phyloP scores from a whole-genome alignment of 768 basidiomycete genomes.

The Filobasidium floriforme region DNA sequence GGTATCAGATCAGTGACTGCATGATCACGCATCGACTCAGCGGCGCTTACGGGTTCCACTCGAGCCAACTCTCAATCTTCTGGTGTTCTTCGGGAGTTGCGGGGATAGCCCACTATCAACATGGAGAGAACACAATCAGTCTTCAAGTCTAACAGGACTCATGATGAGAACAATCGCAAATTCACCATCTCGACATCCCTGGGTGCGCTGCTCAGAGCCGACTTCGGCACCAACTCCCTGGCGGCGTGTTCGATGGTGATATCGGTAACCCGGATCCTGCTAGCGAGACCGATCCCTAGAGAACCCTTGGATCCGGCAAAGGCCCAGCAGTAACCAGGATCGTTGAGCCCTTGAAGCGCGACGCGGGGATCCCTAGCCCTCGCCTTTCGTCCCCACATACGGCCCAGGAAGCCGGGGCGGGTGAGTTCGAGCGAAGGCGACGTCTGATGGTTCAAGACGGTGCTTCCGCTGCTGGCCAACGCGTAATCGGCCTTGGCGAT shows the following conservation, averaged over 20 bases:
- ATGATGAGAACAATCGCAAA: slow-evolving; percentile 6
- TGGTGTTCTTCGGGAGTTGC: background rate
- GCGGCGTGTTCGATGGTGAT: slow-evolving; percentile 85
- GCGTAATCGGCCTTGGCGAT: slow-evolving; percentile 79
- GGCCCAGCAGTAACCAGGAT: slow-evolving; percentile 88
- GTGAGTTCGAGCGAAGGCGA: slow-evolving; percentile 66
- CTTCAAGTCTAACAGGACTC: slow-evolving; percentile 8
- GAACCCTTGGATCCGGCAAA: slow-evolving; percentile 71
- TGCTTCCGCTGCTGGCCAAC: slow-evolving; percentile 69
- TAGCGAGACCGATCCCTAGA: slow-evolving; percentile 70
- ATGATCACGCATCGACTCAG: background rate
- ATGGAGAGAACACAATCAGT: background rate
- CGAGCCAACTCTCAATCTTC: slow-evolving; percentile 2
- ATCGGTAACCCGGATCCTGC: slow-evolving; percentile 55
- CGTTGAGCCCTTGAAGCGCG: slow-evolving; percentile 75
- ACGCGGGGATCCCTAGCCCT: slow-evolving; percentile 75
- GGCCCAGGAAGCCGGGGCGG: slow-evolving; percentile 3
- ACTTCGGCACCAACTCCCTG: slow-evolving; percentile 68
- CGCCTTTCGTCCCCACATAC: slow-evolving; percentile 51
- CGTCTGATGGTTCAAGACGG: slow-evolving; percentile 73
- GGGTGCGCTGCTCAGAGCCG: slow-evolving; percentile 62
- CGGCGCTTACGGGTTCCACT: slow-evolving; percentile 15
- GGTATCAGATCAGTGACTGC: background rate
- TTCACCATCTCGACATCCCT: slow-evolving; percentile 66
- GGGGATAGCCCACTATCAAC: background rate